A percentile compares a stretch with the other conserved stretches of the same genome.
Conservation (phyloP, 768 basidiomycete species). For the Hortiboletus campestris region DNA sequence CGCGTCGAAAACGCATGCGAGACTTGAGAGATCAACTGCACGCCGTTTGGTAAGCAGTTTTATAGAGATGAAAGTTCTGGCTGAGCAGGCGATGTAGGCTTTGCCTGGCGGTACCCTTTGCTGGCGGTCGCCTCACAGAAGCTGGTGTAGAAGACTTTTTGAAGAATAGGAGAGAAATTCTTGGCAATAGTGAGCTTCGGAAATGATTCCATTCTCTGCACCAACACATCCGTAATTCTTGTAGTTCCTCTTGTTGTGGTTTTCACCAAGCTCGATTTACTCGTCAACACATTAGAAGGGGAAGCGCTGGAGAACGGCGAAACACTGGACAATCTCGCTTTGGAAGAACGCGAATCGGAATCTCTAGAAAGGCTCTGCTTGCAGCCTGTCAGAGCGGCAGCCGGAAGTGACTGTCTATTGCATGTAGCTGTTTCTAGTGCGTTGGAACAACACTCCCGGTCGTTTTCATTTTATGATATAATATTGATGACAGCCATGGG, state of each 20-base stretch:
- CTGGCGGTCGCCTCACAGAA: neutral
- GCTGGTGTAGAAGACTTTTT: neutral
- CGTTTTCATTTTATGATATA: neutral
- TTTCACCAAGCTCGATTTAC: neutral
- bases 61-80: too few species aligned
- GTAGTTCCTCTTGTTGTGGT: slow-evolving; percentile 1
- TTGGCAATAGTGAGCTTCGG: neutral
- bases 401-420: neutral
- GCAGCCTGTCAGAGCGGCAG: neutral
- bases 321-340: too few species aligned
- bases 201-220: neutral
- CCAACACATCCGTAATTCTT: neutral
- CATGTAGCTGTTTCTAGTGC: neutral
- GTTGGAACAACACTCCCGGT: neutral
- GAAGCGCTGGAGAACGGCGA: neutral
- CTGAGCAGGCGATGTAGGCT: neutral
- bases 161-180: neutral
- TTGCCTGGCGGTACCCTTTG: neutral
- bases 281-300: neutral
- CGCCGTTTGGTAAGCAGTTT: neutral
- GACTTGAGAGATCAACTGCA: neutral
- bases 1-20: neutral
- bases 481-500: neutral
- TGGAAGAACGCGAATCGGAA: neutral
- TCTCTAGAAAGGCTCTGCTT: neutral